These are phyloP conservation scores for Dactylella cylindrospora DNA, from an alignment of 2,329 filamentous ascomycete genomes.

Conservation along the genomic window DNA sequence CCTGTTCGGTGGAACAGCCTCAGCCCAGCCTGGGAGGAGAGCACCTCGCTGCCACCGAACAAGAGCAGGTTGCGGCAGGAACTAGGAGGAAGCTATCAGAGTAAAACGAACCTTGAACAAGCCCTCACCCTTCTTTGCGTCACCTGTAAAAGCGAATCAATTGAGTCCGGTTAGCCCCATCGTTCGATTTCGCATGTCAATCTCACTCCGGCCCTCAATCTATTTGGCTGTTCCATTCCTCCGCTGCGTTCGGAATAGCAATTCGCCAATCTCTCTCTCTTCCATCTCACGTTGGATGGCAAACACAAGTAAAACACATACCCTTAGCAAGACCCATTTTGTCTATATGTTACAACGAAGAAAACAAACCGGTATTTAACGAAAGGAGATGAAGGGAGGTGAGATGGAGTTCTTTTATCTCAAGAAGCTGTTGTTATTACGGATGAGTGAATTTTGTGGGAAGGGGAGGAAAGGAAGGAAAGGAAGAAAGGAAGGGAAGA, in stretches of 20 bases:
- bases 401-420: conserved; percentile 8
- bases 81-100: conserved; percentile 31
- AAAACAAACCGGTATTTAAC: conserved; percentile 26
- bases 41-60: not conserved
- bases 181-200: not conserved
- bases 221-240: not conserved
- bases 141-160: conserved; percentile 62
- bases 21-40: not conserved
- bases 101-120: conserved; percentile 77
- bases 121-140: conserved; percentile 92
- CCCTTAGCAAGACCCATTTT: conserved; percentile 47
- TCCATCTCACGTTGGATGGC: too few species aligned
- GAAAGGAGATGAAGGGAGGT: conserved; percentile 27
- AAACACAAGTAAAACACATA: conserved; percentile 27
- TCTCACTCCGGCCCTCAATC: not conserved
- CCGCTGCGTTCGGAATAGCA: too few species aligned
- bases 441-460: conserved; percentile 29
- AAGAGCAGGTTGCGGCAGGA: conserved; percentile 34
- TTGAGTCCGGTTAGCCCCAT: conserved; percentile 4
- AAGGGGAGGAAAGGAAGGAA: conserved; percentile 6
- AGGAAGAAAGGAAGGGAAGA: conserved; percentile 14
- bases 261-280: too few species aligned
- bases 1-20: conserved; percentile 3
- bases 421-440: not conserved
- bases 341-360: conserved; percentile 38